Conservation (phyloP, 2,329 filamentous ascomycete species). For the Trichoderma arundinaceum region DNA sequence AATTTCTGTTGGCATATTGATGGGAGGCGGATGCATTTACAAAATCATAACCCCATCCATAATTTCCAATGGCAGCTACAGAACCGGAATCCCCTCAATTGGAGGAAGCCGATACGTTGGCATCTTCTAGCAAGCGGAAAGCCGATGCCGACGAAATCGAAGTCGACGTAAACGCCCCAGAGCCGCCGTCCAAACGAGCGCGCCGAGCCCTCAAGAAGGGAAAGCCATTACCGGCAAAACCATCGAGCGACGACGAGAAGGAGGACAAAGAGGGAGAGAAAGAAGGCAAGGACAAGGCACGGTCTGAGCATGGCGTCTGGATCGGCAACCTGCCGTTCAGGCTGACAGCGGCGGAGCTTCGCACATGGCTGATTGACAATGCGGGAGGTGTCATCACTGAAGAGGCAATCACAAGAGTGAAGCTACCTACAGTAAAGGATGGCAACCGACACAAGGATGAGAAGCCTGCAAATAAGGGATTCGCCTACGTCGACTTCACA, state of each 20-base stretch:
- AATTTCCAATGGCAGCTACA: slow-evolving; percentile 31
- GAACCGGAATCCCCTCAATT: slow-evolving; percentile 26
- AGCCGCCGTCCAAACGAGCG: slow-evolving; percentile 94
- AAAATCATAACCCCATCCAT: neutral
- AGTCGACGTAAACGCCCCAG: slow-evolving; percentile 86
- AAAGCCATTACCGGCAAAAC: slow-evolving; percentile 59
- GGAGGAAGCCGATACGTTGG: slow-evolving; percentile 31
- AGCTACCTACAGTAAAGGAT: slow-evolving; percentile 72
- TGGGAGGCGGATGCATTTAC: neutral
- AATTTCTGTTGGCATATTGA: slow-evolving; percentile 25
- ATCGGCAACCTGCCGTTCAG: slow-evolving; percentile 94
- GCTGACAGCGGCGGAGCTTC: slow-evolving; percentile 74
- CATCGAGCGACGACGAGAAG: slow-evolving; percentile 46
- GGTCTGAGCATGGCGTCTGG: slow-evolving; percentile 88
- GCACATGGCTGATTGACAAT: slow-evolving; percentile 77
- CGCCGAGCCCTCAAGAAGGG: slow-evolving; percentile 88
- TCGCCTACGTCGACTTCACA: slow-evolving; percentile 93
- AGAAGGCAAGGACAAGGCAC: slow-evolving; percentile 55
- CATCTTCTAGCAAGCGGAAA: slow-evolving; percentile 67
- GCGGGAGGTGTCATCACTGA: slow-evolving; percentile 69
- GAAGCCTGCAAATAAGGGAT: slow-evolving; percentile 76
- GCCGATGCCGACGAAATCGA: slow-evolving; percentile 75
- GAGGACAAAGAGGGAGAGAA: slow-evolving; percentile 47
- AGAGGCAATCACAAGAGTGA: slow-evolving; percentile 79
- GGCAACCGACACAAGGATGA: slow-evolving; percentile 43